These are phyloP conservation scores for Wolfiporia cocos DNA, from an alignment of 1,284 basidiomycete species.

Conservation along the genomic window DNA sequence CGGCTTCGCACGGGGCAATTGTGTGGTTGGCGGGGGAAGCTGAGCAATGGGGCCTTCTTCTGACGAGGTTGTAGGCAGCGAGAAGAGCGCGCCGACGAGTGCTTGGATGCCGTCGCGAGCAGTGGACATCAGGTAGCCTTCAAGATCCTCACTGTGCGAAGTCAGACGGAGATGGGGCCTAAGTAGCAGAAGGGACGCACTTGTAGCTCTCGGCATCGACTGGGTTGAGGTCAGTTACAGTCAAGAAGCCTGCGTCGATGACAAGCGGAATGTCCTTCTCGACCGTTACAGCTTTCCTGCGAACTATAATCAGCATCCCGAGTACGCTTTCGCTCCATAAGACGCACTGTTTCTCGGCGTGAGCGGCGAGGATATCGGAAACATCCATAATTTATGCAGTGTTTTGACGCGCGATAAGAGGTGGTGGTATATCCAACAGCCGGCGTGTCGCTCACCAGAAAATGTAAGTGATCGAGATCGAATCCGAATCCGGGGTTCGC, in stretches of 20 bases:
- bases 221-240: slow-evolving; percentile 84
- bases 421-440: no score
- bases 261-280: slow-evolving; percentile 80
- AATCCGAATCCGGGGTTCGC: no score
- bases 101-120: slow-evolving; percentile 86
- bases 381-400: no score
- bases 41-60: slow-evolving; percentile 82
- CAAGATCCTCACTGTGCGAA: slow-evolving; percentile 58
- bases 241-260: slow-evolving; percentile 79
- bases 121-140: slow-evolving; percentile 75
- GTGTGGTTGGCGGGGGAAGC: slow-evolving; percentile 72
- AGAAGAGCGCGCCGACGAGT: slow-evolving; percentile 77
- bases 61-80: slow-evolving; percentile 73
- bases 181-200: slow-evolving; percentile 34
- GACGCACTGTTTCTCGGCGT: slow-evolving; percentile 59
- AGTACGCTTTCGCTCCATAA: not conserved
- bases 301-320: not conserved
- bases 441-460: no score
- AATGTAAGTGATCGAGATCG: no score
- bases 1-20: slow-evolving; percentile 87
- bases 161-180: not conserved
- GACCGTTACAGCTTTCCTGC: slow-evolving; percentile 36
- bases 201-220: slow-evolving; percentile 77
- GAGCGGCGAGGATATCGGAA: slow-evolving; percentile 64
- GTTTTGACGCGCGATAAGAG: no score